These are phyloP conservation scores for Russula compacta DNA, from an alignment of 768 basidiomycete species.

Conservation along the genomic window DNA sequence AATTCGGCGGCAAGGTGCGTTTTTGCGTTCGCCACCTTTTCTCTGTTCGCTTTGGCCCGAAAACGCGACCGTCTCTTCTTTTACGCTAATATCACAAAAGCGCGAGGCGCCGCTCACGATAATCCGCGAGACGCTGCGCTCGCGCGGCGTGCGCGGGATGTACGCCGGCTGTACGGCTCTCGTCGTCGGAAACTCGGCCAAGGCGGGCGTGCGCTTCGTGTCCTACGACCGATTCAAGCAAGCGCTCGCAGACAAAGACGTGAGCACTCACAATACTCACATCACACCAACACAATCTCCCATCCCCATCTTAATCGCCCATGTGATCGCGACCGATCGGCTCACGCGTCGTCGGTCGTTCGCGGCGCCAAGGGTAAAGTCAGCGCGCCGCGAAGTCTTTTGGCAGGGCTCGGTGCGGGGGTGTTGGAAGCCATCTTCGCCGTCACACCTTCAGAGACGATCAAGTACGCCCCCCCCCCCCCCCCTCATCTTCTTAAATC, in stretches of 20 bases:
- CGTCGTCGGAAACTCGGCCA: slow-evolving; percentile 82
- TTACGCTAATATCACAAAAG: slow-evolving; percentile 34
- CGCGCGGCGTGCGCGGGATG: slow-evolving; percentile 74
- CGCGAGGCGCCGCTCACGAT: slow-evolving; percentile 67
- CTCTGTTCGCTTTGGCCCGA: no score
- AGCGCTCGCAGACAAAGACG: slow-evolving; percentile 73
- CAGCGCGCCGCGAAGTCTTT: slow-evolving; percentile 70
- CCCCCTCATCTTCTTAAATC: not conserved
- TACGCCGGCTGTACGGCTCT: slow-evolving; percentile 90
- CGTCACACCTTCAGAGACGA: slow-evolving; percentile 95
- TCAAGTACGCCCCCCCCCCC: slow-evolving; percentile 60
- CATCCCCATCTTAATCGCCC: not conserved
- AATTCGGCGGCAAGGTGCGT: slow-evolving; percentile 73
- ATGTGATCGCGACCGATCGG: not conserved
- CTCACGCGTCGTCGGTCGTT: not conserved
- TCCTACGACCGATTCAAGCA: slow-evolving; percentile 91
- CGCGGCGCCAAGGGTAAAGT: slow-evolving; percentile 67
- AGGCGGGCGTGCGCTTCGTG: slow-evolving; percentile 94
- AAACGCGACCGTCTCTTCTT: not conserved
- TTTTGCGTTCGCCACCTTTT: not conserved
- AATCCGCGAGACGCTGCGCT: slow-evolving; percentile 59
- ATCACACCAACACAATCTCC: not conserved
- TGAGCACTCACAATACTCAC: slow-evolving; percentile 27
- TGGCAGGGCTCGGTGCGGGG: slow-evolving; percentile 79
- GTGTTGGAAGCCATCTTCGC: slow-evolving; percentile 89